Conservation (phyloP, 2,329 filamentous ascomycete genomes). For the Lachnellula subtilissima region DNA sequence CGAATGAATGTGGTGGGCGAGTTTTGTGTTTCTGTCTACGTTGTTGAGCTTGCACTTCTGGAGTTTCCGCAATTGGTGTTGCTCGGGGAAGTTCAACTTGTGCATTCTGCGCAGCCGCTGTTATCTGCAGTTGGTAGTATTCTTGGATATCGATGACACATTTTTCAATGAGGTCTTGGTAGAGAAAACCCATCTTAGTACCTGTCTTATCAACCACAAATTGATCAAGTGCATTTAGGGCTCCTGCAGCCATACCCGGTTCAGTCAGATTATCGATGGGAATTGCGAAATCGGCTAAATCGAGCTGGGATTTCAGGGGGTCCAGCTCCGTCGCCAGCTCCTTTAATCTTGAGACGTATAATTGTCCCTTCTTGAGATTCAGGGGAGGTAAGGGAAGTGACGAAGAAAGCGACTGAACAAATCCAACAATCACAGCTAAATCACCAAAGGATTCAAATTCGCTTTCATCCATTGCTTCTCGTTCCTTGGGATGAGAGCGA, state of each 20-base stretch:
- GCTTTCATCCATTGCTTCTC: constrained; percentile 31
- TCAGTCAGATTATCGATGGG: constrained; percentile 41
- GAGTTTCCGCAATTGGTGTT: constrained; percentile 13
- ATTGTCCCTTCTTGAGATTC: constrained; percentile 37
- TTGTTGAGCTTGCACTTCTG: constrained; percentile 30
- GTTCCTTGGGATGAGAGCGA: constrained; percentile 29
- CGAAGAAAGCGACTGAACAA: constrained; percentile 37
- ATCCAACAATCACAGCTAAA: constrained; percentile 35
- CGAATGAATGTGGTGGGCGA: constrained; percentile 34
- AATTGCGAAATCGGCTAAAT: constrained; percentile 37
- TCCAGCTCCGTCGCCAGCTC: constrained; percentile 37
- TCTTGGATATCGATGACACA: constrained; percentile 33
- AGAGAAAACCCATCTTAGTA: constrained; percentile 39
- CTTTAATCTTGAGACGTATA: constrained; percentile 33
- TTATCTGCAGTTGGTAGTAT: constrained; percentile 24
- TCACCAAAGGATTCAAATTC: constrained; percentile 35
- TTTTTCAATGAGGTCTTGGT: constrained; percentile 39
- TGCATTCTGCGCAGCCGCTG: constrained; percentile 16
- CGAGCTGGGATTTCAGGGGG: constrained; percentile 35
- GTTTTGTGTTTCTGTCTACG: constrained; percentile 42
- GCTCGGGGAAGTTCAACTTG: neutral
- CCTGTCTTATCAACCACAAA: constrained; percentile 38
- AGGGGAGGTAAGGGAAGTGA: constrained; percentile 34
- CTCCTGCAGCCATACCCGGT: constrained; percentile 34
- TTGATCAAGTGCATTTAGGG: constrained; percentile 31